These are phyloP conservation scores for Penicillium parvum DNA, from an alignment of 495 filamentous ascomycete genomes.

Conservation along the genomic window DNA sequence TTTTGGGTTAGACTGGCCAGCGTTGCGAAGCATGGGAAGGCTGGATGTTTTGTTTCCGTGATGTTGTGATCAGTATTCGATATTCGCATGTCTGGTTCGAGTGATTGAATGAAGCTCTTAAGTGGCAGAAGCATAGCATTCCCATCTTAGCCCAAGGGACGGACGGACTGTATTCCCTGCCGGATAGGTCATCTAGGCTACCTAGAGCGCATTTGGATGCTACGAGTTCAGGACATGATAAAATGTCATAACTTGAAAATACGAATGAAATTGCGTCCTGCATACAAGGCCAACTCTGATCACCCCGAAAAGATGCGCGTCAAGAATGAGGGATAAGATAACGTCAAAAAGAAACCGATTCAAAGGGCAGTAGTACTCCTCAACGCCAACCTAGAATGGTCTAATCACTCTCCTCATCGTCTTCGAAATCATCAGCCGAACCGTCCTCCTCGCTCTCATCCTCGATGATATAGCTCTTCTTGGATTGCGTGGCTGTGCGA, in stretches of 20 bases:
- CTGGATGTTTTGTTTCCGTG: neutral
- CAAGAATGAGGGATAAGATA: slow-evolving; percentile 8
- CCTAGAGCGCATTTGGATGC: too few relatives aligned
- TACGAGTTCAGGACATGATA: too few relatives aligned
- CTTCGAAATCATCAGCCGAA: slow-evolving; percentile 37
- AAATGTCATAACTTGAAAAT: too few relatives aligned
- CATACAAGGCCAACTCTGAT: slow-evolving; percentile 17
- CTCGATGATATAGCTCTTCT: slow-evolving; percentile 54
- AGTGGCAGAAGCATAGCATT: slow-evolving; percentile 2
- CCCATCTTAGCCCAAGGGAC: slow-evolving; percentile 4
- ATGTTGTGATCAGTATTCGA: neutral
- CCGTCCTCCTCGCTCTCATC: slow-evolving; percentile 49
- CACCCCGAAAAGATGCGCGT: slow-evolving; percentile 9
- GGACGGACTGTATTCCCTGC: too few relatives aligned
- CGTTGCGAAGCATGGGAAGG: neutral
- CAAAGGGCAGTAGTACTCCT: slow-evolving; percentile 4
- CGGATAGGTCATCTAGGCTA: too few relatives aligned
- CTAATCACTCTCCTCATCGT: slow-evolving; percentile 37
- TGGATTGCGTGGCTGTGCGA: slow-evolving; percentile 46
- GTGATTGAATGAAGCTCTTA: neutral
- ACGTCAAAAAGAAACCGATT: slow-evolving; percentile 12
- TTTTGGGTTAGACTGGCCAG: slow-evolving; percentile 1
- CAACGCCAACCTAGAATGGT: neutral
- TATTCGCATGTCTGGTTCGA: neutral
- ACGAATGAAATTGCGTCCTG: too few relatives aligned